Base-by-base conservation (phyloP, 768 basidiomycete genomes). In the Auricularia heimuer region DNA sequence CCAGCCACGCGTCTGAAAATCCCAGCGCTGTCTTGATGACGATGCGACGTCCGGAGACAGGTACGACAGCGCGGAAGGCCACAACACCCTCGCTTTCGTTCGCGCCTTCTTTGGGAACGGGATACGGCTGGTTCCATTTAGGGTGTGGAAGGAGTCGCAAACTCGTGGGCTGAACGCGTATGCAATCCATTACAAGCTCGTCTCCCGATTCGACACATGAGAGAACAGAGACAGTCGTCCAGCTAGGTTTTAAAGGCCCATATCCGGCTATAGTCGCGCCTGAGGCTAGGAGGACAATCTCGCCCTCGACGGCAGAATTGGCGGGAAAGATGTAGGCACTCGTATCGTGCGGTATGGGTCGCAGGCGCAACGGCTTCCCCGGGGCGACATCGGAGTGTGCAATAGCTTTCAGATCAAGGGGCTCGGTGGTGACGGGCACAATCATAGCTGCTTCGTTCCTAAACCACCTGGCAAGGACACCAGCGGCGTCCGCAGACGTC, bases 41-140 rank as follows among this genome's bases (percentile, higher is more conserved):
- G 18, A 51, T 18, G 18, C 21, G 47, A 18, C 47, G 47, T 8
- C 47, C 6, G 2, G 47, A 18, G 6, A 18, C 14, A 6, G 47
- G 21, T 4, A 51, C 11, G 47, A 33, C 56, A 24, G 56, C 34
- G 33, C 56, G 56, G 69, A 83, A 90, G 33, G 86, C 74, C 3
- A 86, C 86, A 1, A 87, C 77, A 0, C 88, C 89, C 65, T 90
- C 89, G 8, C 86, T 88, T 71, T 92, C 89, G 63, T 89, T 88
- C 0, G 82, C 73, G 0, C 90, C 90, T 73, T 87, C 85, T 16
- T 82, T 73, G 14, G 89, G 87, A 0, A 82, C 75, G 4, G 90
- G 91, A 68, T 91, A 92, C 11, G 77, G 73, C 51, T 73, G 75
- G 2, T 79, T 83, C 11, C 79, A 76, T 10, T 78, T 69, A 33